Evolutionary conservation across 352 stramenopile species (phyloP).

Genomic region (Globisporangium cylindrosporum): DNA sequence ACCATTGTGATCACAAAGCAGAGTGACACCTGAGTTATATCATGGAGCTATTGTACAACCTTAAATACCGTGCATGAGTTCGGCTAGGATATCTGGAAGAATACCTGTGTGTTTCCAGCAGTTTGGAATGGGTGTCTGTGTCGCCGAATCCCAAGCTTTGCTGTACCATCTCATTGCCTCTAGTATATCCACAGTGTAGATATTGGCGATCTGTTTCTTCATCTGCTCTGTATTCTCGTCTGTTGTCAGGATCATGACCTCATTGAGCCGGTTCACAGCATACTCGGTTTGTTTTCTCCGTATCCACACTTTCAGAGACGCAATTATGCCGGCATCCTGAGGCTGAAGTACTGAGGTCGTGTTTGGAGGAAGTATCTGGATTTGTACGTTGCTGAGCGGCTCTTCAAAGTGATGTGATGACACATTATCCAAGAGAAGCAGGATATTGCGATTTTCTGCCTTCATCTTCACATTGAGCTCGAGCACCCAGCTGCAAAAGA

Average conservation of each 20-base stretch:
- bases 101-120: constrained; percentile 7
- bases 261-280: constrained; percentile 5
- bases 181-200: constrained; percentile 6
- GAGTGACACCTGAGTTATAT: constrained; percentile 2
- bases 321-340: constrained; percentile 2
- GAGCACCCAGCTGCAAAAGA: constrained; percentile 4
- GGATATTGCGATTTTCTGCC: constrained; percentile 1
- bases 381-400: constrained; percentile 4
- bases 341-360: constrained; percentile 4
- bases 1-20: constrained; percentile 5
- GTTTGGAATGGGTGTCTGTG: constrained; percentile 4
- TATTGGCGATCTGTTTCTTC: constrained; percentile 9
- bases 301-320: constrained; percentile 1
- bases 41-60: constrained; percentile 3
- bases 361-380: constrained; percentile 1
- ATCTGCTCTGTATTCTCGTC: constrained; percentile 7
- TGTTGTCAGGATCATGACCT: constrained; percentile 3
- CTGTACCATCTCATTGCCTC: constrained; percentile 4
- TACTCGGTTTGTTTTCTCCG: constrained; percentile 3
- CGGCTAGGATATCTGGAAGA: constrained; percentile 6
- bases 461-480: constrained; percentile 7
- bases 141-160: constrained; percentile 2
- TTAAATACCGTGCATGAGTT: constrained; percentile 9
- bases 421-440: constrained; percentile 5
- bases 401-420: constrained; percentile 2